Conservation (phyloP, 768 basidiomycete genomes). For the Panaeolus papilionaceus region DNA sequence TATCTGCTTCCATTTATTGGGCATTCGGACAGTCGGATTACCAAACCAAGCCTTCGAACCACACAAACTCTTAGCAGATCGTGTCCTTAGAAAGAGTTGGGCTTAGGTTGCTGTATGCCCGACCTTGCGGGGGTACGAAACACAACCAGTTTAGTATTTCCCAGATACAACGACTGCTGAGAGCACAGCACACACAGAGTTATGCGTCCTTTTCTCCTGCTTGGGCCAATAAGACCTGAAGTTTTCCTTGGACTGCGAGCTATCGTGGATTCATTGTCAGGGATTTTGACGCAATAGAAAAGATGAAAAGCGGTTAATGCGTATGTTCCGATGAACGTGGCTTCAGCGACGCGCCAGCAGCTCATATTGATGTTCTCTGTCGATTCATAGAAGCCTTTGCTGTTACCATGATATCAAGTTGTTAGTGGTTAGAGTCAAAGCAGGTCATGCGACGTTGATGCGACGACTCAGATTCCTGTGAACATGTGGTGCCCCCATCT, state of each 20-base stretch:
- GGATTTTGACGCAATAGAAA: neutral
- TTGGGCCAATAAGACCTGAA: neutral
- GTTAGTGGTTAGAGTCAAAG: neutral
- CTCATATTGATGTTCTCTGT: neutral
- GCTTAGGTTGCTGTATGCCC: neutral
- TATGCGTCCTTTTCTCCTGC: neutral
- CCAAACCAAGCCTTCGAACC: neutral
- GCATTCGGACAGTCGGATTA: neutral
- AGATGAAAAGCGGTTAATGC: neutral
- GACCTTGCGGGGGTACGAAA: neutral
- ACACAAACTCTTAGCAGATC: neutral
- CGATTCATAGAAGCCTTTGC: neutral
- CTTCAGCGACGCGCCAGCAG: neutral
- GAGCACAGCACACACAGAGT: neutral
- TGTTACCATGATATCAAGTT: neutral
- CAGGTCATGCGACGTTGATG: neutral
- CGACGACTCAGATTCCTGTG: neutral
- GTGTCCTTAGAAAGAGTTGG: neutral
- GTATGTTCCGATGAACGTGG: slow-evolving; percentile 1
- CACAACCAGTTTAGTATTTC: neutral
- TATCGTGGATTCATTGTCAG: slow-evolving; percentile 1
- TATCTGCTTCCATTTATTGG: neutral
- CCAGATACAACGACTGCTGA: neutral
- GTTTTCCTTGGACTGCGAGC: slow-evolving; percentile 4
- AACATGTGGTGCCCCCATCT: neutral